Base-by-base conservation (phyloP, 257 asterid genomes). In the Lycium ferocissimum region DNA sequence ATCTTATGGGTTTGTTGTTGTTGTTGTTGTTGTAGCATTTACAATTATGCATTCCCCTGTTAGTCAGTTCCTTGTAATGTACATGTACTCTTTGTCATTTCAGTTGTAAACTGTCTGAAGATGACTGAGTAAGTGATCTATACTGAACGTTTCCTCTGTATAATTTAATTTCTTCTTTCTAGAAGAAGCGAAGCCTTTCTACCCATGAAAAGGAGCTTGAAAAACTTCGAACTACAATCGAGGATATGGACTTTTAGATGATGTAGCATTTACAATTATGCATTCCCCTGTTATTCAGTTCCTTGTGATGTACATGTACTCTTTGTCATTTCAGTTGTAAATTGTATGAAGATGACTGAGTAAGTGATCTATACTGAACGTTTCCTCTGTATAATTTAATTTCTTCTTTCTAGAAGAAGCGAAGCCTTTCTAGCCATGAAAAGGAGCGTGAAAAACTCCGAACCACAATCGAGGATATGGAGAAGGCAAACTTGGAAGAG, bases 181-280 rank as follows among this genome's bases (percentile, higher is more conserved):
- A 89, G 98, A 92, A 89, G 75, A 93, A 91, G 51, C 90, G 66
- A 79, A 87, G 84, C 83, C 94, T 92, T 86, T 95, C 98, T 35
- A 93, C 97, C 61, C 95, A 94, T 93, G 98, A 97, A 85, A 94
- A 91, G 85, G 97, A 93, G 90, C 92, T 85, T 80, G 90, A 89
- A 86, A 95, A 87, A 85, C 90, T 92, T 20, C 97, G 83, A 78
- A 85, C 92, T 80, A 90, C 93, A 87, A 92, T 95, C 78, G 94
- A 94, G 85, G 86, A 92, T 84, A 93, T 97, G 93, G 99, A 97
- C 33, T 26, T 26, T 26, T 26, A 26, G 33, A 26, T 26, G 33
- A 26, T 26, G 33, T 26, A 26, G 33, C 33, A 26, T 26, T 26
- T 26, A 26, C 33, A 26, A 26, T 26, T 26, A 26, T 26, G 33